These are phyloP conservation scores for Kwoniella bestiolae DNA, from an alignment of 768 basidiomycete species.

Conservation along the genomic window DNA sequence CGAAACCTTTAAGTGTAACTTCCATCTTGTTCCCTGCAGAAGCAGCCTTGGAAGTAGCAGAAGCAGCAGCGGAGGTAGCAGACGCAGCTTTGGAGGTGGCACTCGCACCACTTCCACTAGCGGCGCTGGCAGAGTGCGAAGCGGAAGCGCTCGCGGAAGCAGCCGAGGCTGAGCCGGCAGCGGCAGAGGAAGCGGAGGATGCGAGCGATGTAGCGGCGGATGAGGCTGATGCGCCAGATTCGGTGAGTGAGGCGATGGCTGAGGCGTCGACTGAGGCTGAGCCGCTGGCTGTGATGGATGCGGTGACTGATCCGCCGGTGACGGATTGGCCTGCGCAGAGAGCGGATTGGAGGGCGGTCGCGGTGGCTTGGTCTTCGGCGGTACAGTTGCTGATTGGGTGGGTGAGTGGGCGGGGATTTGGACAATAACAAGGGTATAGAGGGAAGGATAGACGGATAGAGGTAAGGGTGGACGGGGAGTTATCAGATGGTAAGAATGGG, in stretches of 20 bases:
- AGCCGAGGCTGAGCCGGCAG: background rate
- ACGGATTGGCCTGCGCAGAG: conserved; percentile 35
- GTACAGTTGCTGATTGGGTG: conserved; percentile 47
- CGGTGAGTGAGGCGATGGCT: conserved; percentile 16
- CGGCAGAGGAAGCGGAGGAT: conserved; percentile 8
- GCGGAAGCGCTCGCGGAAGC: conserved; percentile 14
- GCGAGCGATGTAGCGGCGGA: conserved; percentile 24
- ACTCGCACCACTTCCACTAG: background rate
- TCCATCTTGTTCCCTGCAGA: conserved; percentile 19
- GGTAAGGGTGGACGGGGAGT: no score
- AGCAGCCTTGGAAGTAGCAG: conserved; percentile 4
- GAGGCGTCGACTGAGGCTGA: conserved; percentile 27
- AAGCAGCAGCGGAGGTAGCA: conserved; percentile 11
- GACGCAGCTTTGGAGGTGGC: conserved; percentile 12
- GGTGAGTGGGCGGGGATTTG: no score
- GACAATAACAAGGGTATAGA: no score
- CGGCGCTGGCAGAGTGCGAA: conserved; percentile 3
- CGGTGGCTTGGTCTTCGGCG: conserved; percentile 42
- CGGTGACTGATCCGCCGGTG: conserved; percentile 40
- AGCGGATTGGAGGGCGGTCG: conserved; percentile 41
- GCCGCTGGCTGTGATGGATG: conserved; percentile 31
- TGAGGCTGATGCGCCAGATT: conserved; percentile 21
- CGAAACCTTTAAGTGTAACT: conserved; percentile 10
- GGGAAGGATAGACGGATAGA: no score
- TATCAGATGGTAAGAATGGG: background rate